Evolutionary conservation across 2,329 filamentous ascomycete genomes (phyloP).

Genomic region (Aphanoascus verrucosus): DNA sequence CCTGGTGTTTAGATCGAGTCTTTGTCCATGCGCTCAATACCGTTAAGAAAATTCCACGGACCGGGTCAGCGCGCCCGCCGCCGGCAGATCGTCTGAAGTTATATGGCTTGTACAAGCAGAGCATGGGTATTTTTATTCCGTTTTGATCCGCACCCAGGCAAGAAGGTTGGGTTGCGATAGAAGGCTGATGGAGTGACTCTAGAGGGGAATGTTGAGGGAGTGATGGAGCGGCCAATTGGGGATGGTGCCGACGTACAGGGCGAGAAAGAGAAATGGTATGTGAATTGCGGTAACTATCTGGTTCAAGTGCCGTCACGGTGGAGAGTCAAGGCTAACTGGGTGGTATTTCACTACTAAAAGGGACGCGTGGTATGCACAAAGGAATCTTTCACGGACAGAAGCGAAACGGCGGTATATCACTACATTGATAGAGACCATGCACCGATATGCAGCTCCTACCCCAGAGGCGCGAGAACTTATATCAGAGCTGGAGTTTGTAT

Average conservation of each 20-base stretch:
- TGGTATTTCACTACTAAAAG: constrained; percentile 26
- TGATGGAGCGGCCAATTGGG: constrained; percentile 70
- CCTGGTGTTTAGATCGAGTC: constrained; percentile 62
- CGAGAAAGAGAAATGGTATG: constrained; percentile 57
- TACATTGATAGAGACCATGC: constrained; percentile 92
- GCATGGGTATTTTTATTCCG: constrained; percentile 60
- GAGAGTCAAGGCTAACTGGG: background rate
- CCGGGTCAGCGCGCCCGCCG: constrained; percentile 79
- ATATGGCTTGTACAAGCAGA: constrained; percentile 98
- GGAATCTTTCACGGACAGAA: constrained; percentile 72
- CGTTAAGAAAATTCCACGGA: constrained; percentile 93
- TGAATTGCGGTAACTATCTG: background rate
- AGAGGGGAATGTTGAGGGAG: constrained; percentile 89
- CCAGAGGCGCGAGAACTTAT: constrained; percentile 75
- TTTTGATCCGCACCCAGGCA: background rate
- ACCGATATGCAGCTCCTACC: constrained; percentile 78
- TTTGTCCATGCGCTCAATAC: constrained; percentile 99
- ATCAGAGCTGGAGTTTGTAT: constrained; percentile 93
- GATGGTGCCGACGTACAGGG: constrained; percentile 42
- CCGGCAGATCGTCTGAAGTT: constrained; percentile 74
- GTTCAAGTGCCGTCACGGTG: constrained; percentile 14
- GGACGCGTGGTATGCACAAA: constrained; percentile 92
- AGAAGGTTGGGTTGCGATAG: background rate
- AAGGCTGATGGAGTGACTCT: constrained; percentile 17
- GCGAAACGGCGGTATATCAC: constrained; percentile 91